These are phyloP conservation scores for Tritrichomonas musculus DNA, from an alignment of 208 protist species.

Conservation along the genomic window DNA sequence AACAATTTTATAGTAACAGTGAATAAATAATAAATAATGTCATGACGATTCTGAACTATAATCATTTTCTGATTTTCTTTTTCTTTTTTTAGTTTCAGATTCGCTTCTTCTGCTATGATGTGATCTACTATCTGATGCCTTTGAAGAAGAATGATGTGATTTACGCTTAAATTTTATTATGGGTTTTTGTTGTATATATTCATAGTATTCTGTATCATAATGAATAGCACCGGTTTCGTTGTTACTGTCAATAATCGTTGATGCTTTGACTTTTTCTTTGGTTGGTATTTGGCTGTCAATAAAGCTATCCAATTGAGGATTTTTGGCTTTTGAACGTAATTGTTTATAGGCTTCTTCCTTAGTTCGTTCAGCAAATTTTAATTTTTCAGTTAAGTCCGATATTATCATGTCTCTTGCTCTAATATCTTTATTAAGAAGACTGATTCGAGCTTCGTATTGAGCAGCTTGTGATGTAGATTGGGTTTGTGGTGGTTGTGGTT, in stretches of 20 bases:
- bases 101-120: background rate
- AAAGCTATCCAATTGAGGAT: background rate
- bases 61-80: background rate
- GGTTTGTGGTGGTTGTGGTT: background rate
- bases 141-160: background rate
- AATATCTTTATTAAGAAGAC: constrained; percentile 11
- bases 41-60: background rate
- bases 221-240: background rate
- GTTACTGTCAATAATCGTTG: too few species aligned
- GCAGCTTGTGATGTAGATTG: background rate
- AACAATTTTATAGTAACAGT: background rate
- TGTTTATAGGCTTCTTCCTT: background rate
- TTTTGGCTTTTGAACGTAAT: background rate
- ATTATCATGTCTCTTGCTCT: constrained; percentile 11
- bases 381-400: background rate
- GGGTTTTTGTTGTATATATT: background rate
- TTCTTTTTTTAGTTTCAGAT: background rate
- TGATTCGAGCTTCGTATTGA: constrained; percentile 2
- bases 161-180: background rate
- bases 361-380: background rate
- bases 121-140: background rate
- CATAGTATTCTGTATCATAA: background rate
- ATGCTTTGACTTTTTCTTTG: background rate
- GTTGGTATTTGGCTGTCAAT: background rate
- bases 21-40: background rate